Evolutionary conservation across 1,139 yeast genomes (phyloP).

Genomic region (Suhomyces anneliseae): DNA sequence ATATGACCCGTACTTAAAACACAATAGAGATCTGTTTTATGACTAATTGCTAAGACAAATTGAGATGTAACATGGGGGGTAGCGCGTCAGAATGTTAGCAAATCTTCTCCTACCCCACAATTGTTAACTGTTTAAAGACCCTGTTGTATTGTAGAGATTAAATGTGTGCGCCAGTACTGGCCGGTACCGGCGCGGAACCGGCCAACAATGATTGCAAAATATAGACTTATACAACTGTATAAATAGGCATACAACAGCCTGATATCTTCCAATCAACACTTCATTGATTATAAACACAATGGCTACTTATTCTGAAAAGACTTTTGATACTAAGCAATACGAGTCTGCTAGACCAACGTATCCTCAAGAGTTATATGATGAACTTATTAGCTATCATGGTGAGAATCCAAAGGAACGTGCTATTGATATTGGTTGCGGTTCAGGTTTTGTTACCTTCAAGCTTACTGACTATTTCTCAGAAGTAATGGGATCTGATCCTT

Average conservation of each 20-base stretch:
- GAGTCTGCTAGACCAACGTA: constrained; percentile 40
- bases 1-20: too few relatives aligned
- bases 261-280: neutral
- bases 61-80: neutral
- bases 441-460: constrained; percentile 73
- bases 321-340: constrained; percentile 38
- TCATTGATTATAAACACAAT: constrained; percentile 15
- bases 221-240: neutral
- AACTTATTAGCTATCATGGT: constrained; percentile 33
- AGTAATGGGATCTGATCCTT: constrained; percentile 71
- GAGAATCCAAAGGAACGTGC: constrained; percentile 18
- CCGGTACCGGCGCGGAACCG: constrained; percentile 11
- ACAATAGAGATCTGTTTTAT: too few relatives aligned
- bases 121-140: too few relatives aligned
- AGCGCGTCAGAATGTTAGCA: neutral
- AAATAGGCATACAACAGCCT: neutral
- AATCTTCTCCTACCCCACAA: too few relatives aligned
- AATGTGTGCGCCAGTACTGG: neutral
- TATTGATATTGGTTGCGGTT: constrained; percentile 81
- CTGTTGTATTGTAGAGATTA: too few relatives aligned
- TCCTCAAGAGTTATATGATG: constrained; percentile 34
- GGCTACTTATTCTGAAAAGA: constrained; percentile 40
- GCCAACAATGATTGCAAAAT: constrained; percentile 1
- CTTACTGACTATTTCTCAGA: constrained; percentile 43
- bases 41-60: too few relatives aligned